A percentile compares a stretch with the other conserved stretches of the same genome.
Evolutionary conservation across 2,329 filamentous ascomycete genomes (phyloP).

Genomic region (Scedosporium aurantiacum): DNA sequence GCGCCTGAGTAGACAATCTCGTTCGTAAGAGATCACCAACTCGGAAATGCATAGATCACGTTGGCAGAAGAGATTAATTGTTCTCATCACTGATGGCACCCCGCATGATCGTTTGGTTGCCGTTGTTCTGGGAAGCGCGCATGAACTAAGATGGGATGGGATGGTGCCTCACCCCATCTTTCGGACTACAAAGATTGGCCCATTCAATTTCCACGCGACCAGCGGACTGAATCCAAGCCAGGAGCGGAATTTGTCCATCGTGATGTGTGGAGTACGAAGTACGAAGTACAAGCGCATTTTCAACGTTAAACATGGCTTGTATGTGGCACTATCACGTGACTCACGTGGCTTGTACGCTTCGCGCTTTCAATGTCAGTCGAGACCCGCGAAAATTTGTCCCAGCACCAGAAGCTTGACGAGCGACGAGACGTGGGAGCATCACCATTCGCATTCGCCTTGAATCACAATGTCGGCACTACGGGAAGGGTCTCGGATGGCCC

Average conservation of each 20-base stretch:
- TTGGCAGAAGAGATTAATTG: not conserved
- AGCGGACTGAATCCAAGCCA: not conserved
- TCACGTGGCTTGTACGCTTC: not conserved
- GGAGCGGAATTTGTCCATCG: not conserved
- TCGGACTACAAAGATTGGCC: not conserved
- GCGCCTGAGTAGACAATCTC: not conserved
- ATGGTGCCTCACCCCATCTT: not conserved
- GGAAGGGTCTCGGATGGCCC: conserved; percentile 26
- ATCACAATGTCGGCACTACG: conserved; percentile 30
- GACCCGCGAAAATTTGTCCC: not conserved
- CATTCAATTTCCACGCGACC: not conserved
- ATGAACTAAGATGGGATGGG: not conserved
- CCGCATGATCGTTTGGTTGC: not conserved
- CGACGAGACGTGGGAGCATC: not conserved
- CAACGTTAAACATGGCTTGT: not conserved
- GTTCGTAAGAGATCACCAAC: not conserved
- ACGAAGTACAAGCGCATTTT: not conserved
- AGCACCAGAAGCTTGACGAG: not conserved
- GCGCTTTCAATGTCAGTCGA: not conserved
- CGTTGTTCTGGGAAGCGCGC: not conserved
- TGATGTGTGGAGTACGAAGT: not conserved
- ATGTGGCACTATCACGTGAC: not conserved
- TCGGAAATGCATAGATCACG: not conserved
- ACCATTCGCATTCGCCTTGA: conserved; percentile 2
- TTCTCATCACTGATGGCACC: not conserved